phyloP scores from a whole-genome alignment of 2,329 filamentous ascomycete genomes.

The Arthrinium puccinioides region DNA sequence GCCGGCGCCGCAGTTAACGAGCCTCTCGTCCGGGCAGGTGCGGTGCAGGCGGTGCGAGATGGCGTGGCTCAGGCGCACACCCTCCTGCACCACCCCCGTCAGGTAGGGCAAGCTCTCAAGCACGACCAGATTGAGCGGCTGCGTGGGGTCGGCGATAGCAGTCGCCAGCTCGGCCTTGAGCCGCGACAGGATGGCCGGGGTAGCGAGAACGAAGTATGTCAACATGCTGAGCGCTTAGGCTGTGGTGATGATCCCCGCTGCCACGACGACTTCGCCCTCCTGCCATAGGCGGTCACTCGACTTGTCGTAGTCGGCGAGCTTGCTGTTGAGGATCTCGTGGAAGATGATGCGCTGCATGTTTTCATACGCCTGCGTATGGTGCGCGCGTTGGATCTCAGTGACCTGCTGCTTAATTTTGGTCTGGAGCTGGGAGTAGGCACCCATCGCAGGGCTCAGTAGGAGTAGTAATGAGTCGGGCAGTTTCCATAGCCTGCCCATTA shows the following conservation, averaged over 20 bases:
- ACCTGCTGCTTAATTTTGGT: not conserved
- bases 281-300: not conserved
- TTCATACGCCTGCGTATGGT: not conserved
- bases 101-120: not conserved
- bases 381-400: not conserved
- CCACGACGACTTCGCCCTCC: not conserved
- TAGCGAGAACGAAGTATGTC: not conserved
- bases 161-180: not conserved
- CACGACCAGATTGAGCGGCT: not conserved
- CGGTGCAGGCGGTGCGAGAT: not conserved
- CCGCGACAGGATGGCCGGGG: not conserved
- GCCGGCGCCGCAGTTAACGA: conserved; percentile 16
- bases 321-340: not conserved
- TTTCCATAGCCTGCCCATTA: not conserved
- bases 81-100: not conserved
- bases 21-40: conserved; percentile 5
- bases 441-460: not conserved
- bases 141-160: not conserved
- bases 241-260: not conserved
- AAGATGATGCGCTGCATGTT: not conserved
- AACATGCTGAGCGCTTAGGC: not conserved
- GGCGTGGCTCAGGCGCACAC: not conserved
- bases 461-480: not conserved
- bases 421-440: not conserved
- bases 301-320: not conserved